Evolutionary conservation across 148 eudicot genomes (phyloP).

Genomic region (Talinum fruticosum): DNA sequence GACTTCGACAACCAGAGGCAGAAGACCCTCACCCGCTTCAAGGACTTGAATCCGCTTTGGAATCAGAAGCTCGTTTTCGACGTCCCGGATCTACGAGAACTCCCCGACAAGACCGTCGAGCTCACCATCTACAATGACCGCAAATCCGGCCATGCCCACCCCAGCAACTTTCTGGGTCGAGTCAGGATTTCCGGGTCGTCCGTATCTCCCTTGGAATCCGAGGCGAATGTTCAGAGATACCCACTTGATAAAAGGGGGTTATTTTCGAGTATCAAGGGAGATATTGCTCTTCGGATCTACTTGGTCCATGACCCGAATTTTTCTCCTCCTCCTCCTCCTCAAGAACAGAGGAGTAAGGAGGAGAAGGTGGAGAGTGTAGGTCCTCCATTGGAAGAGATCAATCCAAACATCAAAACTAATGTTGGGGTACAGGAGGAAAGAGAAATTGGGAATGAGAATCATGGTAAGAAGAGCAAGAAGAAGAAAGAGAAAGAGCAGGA

Average conservation of each 20-base stretch:
- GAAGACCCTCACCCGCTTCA: constrained; percentile 50
- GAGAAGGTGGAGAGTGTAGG: constrained; percentile 13
- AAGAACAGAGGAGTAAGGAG: background rate
- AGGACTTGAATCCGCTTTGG: constrained; percentile 83
- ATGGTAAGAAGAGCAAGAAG: constrained; percentile 17
- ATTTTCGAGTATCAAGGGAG: constrained; percentile 79
- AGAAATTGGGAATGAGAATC: constrained; percentile 2
- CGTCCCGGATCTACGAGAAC: constrained; percentile 29
- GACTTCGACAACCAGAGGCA: constrained; percentile 48
- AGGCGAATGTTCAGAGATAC: constrained; percentile 57
- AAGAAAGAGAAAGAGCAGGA: constrained; percentile 36
- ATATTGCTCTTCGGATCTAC: constrained; percentile 58
- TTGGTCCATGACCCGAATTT: constrained; percentile 17
- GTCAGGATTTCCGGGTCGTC: constrained; percentile 67
- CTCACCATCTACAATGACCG: constrained; percentile 52
- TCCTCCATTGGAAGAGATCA: constrained; percentile 34
- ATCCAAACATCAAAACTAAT: constrained; percentile 22
- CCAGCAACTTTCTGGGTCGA: constrained; percentile 68
- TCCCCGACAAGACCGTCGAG: constrained; percentile 38
- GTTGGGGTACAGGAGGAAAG: background rate
- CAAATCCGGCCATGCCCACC: constrained; percentile 37
- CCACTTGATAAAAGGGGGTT: constrained; percentile 80
- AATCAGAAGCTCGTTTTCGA: constrained; percentile 57
- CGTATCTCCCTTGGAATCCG: constrained; percentile 39
- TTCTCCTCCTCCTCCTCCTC: background rate